Evolutionary conservation across 306 rosid species (phyloP).

Genomic region (Cicer arietinum): DNA sequence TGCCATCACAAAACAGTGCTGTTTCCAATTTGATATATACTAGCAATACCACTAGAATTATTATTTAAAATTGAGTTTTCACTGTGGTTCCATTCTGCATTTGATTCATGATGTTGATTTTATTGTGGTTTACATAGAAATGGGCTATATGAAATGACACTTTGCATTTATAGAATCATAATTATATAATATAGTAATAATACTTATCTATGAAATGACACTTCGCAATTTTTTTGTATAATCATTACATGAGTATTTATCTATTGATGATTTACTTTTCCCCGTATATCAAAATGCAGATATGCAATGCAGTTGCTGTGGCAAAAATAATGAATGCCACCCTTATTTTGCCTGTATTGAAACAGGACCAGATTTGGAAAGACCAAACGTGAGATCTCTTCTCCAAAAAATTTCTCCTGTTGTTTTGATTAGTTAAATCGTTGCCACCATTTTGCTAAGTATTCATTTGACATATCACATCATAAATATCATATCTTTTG

Average conservation of each 20-base stretch:
- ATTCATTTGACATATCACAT: conserved; percentile 19
- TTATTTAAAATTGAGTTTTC: conserved; percentile 28
- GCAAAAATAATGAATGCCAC: conserved; percentile 98
- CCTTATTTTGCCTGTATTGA: conserved; percentile 94
- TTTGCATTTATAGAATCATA: neutral
- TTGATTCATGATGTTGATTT: conserved; percentile 39
- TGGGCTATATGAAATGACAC: conserved; percentile 19
- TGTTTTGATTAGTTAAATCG: conserved; percentile 35
- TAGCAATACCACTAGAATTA: conserved; percentile 25
- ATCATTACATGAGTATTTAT: conserved; percentile 21
- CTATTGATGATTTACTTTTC: conserved; percentile 32
- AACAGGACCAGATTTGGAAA: conserved; percentile 99
- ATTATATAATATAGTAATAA: conserved; percentile 1
- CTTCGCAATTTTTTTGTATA: neutral
- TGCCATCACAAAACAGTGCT: conserved; percentile 8
- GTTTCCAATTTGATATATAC: conserved; percentile 35
- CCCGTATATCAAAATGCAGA: conserved; percentile 62
- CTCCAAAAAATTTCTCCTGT: conserved; percentile 22
- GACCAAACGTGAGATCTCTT: conserved; percentile 89
- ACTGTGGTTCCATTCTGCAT: conserved; percentile 23
- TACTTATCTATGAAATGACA: conserved; percentile 20
- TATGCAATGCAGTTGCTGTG: conserved; percentile 99
- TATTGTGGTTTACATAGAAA: neutral
- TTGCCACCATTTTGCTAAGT: conserved; percentile 27
- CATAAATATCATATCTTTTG: conserved; percentile 22